Base-by-base conservation (phyloP, 2,329 filamentous ascomycete genomes). In the Claviceps maximensis region DNA sequence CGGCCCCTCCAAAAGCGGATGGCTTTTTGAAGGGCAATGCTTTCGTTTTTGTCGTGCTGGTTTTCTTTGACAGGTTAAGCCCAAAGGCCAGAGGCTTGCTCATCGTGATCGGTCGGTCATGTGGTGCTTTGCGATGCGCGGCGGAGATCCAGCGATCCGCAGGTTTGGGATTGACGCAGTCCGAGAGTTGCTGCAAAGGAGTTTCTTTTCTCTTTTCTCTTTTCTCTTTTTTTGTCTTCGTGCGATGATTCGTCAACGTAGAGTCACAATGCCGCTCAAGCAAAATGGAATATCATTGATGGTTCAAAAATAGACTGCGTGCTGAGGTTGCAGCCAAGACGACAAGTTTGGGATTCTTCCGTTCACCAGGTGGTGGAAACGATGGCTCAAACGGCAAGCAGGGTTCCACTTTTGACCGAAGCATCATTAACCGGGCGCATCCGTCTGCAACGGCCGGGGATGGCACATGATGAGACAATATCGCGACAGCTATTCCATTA, bases 1-100 rank as follows among this genome's bases (percentile, higher is more conserved):
- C 58, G 42, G 76, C 76, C 57, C 75, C 77, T 56, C 78, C 79
- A 58, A 86, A 82, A 56, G 80, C 73, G 1, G 75, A 69, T 61
- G 77, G 82, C 59, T 74, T 69, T 59, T 74, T 79, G 6, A 49
- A 40, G 6, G 49, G 42, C 1, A 69, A 63, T 3, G 74, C 73
- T 31, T 69, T 68, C 4, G 75, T 68, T 60, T 79, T 81, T 2
- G 73, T 67, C 55, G 68, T 67, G 52, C 67, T 69, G 2, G 73
- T 63, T 65, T 84, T 86, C 62, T 81, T 83, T 49, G 74, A 68
- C 46, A 81, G 59, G 61, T 78, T 85, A 41, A 86, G 73, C 50
- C 82, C 83, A 59, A 75, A 75, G 41, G 73, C 71, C 23, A 77
- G 59, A n/a, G 72, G 71, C 55, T 74, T 76, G 63, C 69, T 74